phyloP scores from a whole-genome alignment of 306 rosid genomes.

The Styphnolobium japonicum region DNA sequence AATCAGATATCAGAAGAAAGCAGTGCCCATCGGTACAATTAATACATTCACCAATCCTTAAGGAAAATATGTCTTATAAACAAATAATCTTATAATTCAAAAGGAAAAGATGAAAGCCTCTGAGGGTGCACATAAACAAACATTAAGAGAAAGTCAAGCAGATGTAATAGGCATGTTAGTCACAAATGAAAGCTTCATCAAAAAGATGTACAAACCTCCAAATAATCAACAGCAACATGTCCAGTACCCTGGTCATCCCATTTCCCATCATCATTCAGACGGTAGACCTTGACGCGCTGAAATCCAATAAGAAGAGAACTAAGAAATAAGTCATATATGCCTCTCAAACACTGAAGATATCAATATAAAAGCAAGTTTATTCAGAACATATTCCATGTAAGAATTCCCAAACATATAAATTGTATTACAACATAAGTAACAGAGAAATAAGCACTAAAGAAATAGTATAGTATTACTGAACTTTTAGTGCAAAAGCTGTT shows the following conservation, averaged over 20 bases:
- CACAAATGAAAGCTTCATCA: constrained; percentile 24
- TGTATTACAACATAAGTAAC: neutral
- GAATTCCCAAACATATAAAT: neutral
- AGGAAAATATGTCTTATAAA: neutral
- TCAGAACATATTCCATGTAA: neutral
- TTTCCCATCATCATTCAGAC: constrained; percentile 87
- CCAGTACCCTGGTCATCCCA: constrained; percentile 99
- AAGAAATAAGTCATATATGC: neutral
- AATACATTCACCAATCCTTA: neutral
- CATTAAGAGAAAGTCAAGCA: neutral
- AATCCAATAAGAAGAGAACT: constrained; percentile 28
- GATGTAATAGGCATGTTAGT: neutral
- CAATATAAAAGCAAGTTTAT: neutral
- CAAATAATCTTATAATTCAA: neutral
- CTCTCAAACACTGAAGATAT: constrained; percentile 7
- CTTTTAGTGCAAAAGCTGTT: neutral
- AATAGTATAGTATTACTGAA: neutral
- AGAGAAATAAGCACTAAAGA: neutral
- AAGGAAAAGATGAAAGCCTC: constrained; percentile 3
- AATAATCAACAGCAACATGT: constrained; percentile 79
- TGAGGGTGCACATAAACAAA: neutral
- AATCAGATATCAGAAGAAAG: neutral
- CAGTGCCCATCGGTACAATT: neutral
- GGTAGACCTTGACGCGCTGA: constrained; percentile 99
- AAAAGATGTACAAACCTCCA: constrained; percentile 65